Evolutionary conservation across 129 eudicot genomes (phyloP), one percentile per base, ranked within the genome.

Genomic region (Daucus carota): DNA sequence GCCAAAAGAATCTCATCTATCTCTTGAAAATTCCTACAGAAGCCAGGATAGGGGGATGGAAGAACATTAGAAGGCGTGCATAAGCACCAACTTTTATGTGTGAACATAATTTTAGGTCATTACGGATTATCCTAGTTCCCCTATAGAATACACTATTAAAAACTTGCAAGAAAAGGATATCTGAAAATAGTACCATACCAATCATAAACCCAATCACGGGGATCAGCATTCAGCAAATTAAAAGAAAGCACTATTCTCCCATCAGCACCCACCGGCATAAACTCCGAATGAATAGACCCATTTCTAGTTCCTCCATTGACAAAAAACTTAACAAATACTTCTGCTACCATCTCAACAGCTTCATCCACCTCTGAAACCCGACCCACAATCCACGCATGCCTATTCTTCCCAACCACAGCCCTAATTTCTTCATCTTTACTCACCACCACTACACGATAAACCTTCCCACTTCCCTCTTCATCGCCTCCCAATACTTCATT

Each of bases 241-340:
- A 91, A 94, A 22, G 99, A 94, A 52, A 91, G 92, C 75, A 94
- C 97, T 71, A 91, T 83, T 62, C 72, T 89, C 43, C 99, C 99
- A 86, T 94, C 96, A 29, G 97, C 97, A 71, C 97, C 99, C 57
- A 91, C 99, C 29, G 99, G 99, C 97, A 91, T 94, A 79, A 91
- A 94, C 84, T 94, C 99, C 71, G 90, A 89, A n/a, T 73, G 84
- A 40, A 89, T 82, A 14, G 80, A 65, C 68, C 89, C 96, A 81
- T 89, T 89, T 62, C 87, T 88, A 80, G 81, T 91, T 43, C 86
- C 92, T 79, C 99, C 97, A 82, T 88, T 89, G 73, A 84, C 90
- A 80, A 94, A 91, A 26, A 89, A 75, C 74, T 84, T 87, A 42
- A 88, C 81, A 72, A 94, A 91, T 47, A 87, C 81, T 84, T 89